phyloP scores from a whole-genome alignment of 1,139 yeast species.

The Pichia sp. region DNA sequence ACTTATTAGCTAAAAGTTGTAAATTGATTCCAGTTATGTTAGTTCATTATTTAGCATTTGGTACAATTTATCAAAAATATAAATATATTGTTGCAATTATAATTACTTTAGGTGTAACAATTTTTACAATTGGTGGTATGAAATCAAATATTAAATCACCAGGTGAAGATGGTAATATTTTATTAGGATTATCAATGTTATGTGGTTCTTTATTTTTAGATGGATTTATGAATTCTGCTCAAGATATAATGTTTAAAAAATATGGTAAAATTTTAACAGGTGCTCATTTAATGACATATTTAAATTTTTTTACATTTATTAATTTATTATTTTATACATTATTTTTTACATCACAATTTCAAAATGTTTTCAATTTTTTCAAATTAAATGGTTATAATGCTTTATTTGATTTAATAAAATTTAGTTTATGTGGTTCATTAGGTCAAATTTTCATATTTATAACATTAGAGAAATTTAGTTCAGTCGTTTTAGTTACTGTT shows the following conservation, averaged over 20 bases:
- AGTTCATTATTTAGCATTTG: conserved; percentile 69
- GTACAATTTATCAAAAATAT: conserved; percentile 63
- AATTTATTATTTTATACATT: conserved; percentile 40
- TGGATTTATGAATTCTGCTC: conserved; percentile 90
- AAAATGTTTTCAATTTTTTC: conserved; percentile 44
- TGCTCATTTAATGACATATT: conserved; percentile 78
- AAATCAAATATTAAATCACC: conserved; percentile 19
- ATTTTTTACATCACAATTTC: conserved; percentile 44
- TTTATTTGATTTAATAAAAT: conserved; percentile 52
- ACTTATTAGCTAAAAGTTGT: conserved; percentile 84
- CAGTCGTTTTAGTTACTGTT: conserved; percentile 78
- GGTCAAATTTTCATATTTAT: conserved; percentile 91
- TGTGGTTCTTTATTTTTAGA: conserved; percentile 66
- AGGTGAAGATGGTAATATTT: conserved; percentile 36
- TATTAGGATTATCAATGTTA: conserved; percentile 56
- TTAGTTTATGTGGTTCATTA: conserved; percentile 75
- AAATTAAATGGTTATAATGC: conserved; percentile 40
- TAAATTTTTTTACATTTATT: conserved; percentile 46
- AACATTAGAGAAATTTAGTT: conserved; percentile 78
- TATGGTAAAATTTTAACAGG: conserved; percentile 43
- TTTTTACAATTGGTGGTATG: conserved; percentile 53
- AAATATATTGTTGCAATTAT: conserved; percentile 70
- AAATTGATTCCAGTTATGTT: conserved; percentile 88
- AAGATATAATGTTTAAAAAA: conserved; percentile 67
- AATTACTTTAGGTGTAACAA: conserved; percentile 75